Evolutionary conservation across 2,329 filamentous ascomycete species (phyloP).

Genomic region (Mycosphaerella arachidis): DNA sequence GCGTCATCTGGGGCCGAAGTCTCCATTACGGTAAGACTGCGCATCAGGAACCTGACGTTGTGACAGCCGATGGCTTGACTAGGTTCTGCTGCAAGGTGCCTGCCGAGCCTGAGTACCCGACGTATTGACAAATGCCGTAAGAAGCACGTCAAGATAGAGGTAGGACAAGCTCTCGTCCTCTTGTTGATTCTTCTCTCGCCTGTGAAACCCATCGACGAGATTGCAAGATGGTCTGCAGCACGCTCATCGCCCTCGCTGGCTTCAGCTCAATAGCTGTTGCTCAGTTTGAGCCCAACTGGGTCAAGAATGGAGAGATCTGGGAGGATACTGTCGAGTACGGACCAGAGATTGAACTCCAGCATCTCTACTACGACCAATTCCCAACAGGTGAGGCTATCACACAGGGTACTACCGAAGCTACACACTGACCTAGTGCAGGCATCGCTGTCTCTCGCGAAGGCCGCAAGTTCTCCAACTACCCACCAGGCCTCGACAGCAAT

Average conservation of each 20-base stretch:
- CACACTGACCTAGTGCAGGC: slow-evolving; percentile 27
- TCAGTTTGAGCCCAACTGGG: slow-evolving; percentile 3
- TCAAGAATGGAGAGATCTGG: slow-evolving; percentile 4
- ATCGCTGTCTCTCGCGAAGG: slow-evolving; percentile 50
- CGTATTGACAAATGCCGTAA: neutral
- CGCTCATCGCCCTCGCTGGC: neutral
- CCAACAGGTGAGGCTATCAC: slow-evolving; percentile 35
- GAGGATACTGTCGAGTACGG: slow-evolving; percentile 35
- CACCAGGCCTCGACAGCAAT: slow-evolving; percentile 45
- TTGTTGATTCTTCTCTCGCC: too few species aligned
- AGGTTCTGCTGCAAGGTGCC: neutral
- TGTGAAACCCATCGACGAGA: neutral
- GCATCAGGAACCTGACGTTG: neutral
- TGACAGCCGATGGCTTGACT: neutral
- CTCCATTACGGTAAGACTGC: neutral
- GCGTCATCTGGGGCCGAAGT: neutral
- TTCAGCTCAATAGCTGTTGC: neutral
- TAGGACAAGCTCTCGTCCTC: neutral
- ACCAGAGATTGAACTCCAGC: slow-evolving; percentile 45
- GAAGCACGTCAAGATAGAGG: slow-evolving; percentile 4
- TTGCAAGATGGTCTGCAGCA: neutral
- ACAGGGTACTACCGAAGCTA: neutral
- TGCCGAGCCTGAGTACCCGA: slow-evolving; percentile 4
- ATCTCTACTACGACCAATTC: slow-evolving; percentile 51
- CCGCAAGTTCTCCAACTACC: slow-evolving; percentile 52